phyloP scores from a whole-genome alignment of 345 rosid species.

The Stellera chamaejasme region DNA sequence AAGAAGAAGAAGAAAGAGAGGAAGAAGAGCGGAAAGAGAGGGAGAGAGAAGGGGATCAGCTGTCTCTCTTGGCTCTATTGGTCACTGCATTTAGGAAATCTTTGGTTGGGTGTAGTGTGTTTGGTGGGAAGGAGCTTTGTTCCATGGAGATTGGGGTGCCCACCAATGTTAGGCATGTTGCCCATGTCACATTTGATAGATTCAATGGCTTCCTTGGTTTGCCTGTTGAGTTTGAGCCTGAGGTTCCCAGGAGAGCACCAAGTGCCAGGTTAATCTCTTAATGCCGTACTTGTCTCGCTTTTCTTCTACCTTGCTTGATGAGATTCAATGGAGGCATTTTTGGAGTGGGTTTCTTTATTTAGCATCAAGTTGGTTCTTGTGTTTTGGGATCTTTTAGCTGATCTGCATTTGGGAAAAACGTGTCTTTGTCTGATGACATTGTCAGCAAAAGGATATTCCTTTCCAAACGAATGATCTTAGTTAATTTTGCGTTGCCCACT shows the following conservation, averaged over 20 bases:
- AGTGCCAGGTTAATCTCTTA: constrained; percentile 67
- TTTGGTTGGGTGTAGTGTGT: constrained; percentile 55
- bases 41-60: constrained; percentile 40
- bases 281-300: neutral
- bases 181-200: constrained; percentile 99
- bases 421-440: neutral
- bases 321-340: neutral
- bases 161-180: constrained; percentile 88
- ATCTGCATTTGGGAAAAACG: constrained; percentile 3
- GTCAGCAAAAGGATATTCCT: neutral
- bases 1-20: constrained; percentile 11
- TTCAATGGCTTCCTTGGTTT: constrained; percentile 96
- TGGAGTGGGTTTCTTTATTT: neutral
- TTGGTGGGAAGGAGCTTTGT: constrained; percentile 50
- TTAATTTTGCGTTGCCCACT: neutral
- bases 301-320: constrained; percentile 1
- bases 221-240: constrained; percentile 98
- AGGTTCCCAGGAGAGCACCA: constrained; percentile 86
- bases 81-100: constrained; percentile 73
- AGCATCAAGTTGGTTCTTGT: neutral
- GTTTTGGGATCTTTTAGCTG: constrained; percentile 1
- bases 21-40: constrained; percentile 16
- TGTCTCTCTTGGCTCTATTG: constrained; percentile 56
- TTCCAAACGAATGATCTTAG: neutral
- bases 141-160: constrained; percentile 97